Evolutionary conservation across 169 alveolate species (phyloP).

Genomic region (Eimeria acervulina): DNA sequence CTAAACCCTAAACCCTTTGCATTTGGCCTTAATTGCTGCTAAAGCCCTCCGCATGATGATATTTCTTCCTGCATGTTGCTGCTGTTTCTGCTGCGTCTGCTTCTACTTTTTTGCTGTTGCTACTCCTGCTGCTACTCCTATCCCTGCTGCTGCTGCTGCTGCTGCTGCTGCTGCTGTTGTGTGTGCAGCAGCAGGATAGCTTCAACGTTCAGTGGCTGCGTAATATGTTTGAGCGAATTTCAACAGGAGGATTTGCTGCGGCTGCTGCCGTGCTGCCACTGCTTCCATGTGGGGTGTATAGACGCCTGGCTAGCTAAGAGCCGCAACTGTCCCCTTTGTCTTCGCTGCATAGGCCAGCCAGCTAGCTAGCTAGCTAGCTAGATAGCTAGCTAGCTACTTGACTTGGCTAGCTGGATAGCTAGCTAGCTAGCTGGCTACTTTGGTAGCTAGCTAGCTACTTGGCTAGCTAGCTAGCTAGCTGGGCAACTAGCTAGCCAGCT

Average conservation of each 20-base stretch:
- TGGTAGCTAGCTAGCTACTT: too few relatives aligned
- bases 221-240: slow-evolving; percentile 53
- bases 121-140: not conserved
- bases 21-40: too few relatives aligned
- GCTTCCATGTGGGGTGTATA: slow-evolving; percentile 86
- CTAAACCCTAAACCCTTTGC: not conserved
- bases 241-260: slow-evolving; percentile 82
- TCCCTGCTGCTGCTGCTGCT: not conserved
- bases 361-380: too few relatives aligned
- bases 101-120: not conserved
- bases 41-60: too few relatives aligned
- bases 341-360: slow-evolving; percentile 15
- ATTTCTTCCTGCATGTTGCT: not conserved
- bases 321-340: slow-evolving; percentile 87
- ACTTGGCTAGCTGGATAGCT: too few relatives aligned
- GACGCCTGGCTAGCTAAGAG: slow-evolving; percentile 87
- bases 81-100: not conserved
- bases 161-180: not conserved
- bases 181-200: not conserved
- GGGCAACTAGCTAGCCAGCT: too few relatives aligned
- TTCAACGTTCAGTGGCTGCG: slow-evolving; percentile 3
- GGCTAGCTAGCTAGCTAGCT: too few relatives aligned
- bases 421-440: too few relatives aligned
- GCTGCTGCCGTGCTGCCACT: slow-evolving; percentile 87
- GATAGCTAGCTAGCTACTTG: too few relatives aligned